Base-by-base conservation (phyloP, 805 yeast species). In the Lachancea sp. region DNA sequence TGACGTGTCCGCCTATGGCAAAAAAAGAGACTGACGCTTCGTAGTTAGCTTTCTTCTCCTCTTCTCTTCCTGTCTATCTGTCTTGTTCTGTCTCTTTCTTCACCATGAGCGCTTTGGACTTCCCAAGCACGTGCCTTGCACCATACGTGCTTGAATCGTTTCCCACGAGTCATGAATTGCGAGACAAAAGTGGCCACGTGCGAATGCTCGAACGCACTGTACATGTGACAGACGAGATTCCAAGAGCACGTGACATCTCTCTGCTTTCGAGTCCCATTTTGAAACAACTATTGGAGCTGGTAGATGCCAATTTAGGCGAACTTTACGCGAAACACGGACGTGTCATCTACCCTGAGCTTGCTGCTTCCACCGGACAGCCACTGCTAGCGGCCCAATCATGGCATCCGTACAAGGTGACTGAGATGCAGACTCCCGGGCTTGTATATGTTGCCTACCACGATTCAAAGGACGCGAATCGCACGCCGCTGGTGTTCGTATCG, bases 401-500 rank as follows among this genome's bases (percentile, higher is more conserved):
- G 65, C 45, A 48, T 22, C 40, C 21, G 3, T 49, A 52, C 45
- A 60, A 60, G 39, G 29, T 48, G 34, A 42, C 42, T 3, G 65
- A 60, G 34, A 60, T 60, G 65, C 39, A 39, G 13, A 46, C 53
- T 12, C 34, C 40, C 4, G 55, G 52, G 3, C 45, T 60, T 9
- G 46, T 58, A 4, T 58, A 60, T 45, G 52, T 60, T 9, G 43
- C 45, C 18, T 56, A 58, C 49, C 28, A 22, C 29, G 30, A 34
- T 7, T 7, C 29, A 4, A 12, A 17, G 15, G 37, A 17, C 33
- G 12, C 26, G 7, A 11, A n/a, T 4, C 37, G 34, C 25, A 16
- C 33, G 15, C 23, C 29, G 17, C 32, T 43, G 29, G 37, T 51
- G 23, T 60, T 55, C 34, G 15, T 52, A 25, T 58, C 63, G 12